Evolutionary conservation across 192 early-diverging fungal species (phyloP).

Genomic region (Glomus cerebriforme): DNA sequence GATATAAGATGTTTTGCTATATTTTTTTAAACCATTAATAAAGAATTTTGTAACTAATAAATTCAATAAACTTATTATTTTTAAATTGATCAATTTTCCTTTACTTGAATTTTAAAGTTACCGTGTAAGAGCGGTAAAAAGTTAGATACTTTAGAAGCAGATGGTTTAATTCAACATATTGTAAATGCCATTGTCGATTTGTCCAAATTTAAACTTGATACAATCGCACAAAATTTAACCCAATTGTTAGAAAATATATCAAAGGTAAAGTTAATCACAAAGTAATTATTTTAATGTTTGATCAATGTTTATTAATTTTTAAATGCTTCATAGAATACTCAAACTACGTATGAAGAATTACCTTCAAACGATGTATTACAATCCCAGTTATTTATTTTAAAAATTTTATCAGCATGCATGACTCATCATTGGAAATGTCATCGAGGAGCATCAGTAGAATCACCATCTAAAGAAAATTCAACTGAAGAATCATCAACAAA

Average conservation of each 20-base stretch:
- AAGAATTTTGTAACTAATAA: not conserved
- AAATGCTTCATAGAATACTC: slow-evolving; percentile 35
- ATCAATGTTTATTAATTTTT: slow-evolving; percentile 6
- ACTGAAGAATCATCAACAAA: slow-evolving; percentile 17
- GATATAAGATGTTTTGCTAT: slow-evolving; percentile 12
- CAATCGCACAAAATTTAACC: slow-evolving; percentile 68
- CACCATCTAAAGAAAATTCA: slow-evolving; percentile 2
- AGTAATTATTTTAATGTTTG: not conserved
- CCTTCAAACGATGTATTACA: slow-evolving; percentile 69
- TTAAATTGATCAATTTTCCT: not conserved
- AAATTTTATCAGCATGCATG: slow-evolving; percentile 83
- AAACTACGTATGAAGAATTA: slow-evolving; percentile 52
- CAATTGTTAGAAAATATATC: slow-evolving; percentile 74
- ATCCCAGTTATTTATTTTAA: slow-evolving; percentile 85
- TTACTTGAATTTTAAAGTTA: slow-evolving; percentile 51
- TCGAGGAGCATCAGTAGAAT: slow-evolving; percentile 46
- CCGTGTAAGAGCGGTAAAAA: slow-evolving; percentile 73
- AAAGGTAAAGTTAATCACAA: slow-evolving; percentile 46
- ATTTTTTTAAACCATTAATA: too few relatives aligned
- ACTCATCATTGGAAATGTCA: slow-evolving; percentile 82
- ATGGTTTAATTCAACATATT: slow-evolving; percentile 79
- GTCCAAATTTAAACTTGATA: slow-evolving; percentile 73
- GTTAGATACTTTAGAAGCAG: slow-evolving; percentile 67
- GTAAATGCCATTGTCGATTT: slow-evolving; percentile 76
- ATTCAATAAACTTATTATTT: slow-evolving; percentile 4